These are phyloP conservation scores for Rhizopogon vinicolor DNA, from an alignment of 768 basidiomycete genomes.

Conservation along the genomic window DNA sequence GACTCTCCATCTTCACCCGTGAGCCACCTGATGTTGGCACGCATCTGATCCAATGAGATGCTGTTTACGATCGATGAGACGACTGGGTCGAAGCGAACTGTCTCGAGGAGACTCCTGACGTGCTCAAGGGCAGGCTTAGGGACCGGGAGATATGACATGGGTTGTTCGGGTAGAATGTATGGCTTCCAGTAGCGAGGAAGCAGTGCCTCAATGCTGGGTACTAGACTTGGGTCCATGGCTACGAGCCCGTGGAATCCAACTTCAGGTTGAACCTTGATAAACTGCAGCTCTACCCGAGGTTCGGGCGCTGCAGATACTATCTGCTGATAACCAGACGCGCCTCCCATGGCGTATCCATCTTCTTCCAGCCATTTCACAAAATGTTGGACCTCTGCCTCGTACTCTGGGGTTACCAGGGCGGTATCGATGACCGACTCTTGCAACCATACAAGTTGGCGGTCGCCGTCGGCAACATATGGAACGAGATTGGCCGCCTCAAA, in stretches of 20 bases:
- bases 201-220: conserved; percentile 47
- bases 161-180: conserved; percentile 49
- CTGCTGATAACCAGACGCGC: conserved; percentile 14
- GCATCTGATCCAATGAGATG: conserved; percentile 62
- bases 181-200: conserved; percentile 77
- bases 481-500: conserved; percentile 24
- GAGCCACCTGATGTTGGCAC: conserved; percentile 71
- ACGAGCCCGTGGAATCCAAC: conserved; percentile 43
- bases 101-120: conserved; percentile 51
- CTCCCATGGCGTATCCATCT: conserved; percentile 3
- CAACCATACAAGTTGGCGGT: conserved; percentile 55
- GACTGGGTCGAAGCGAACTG: conserved; percentile 63
- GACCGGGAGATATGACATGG: conserved; percentile 51
- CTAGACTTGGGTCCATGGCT: conserved; percentile 38
- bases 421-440: conserved; percentile 50
- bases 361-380: conserved; percentile 31
- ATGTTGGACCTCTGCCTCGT: conserved; percentile 29
- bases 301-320: conserved; percentile 8
- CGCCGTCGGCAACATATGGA: conserved; percentile 14
- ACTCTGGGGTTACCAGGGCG: conserved; percentile 30
- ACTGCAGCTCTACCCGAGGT: conserved; percentile 2
- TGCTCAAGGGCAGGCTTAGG: conserved; percentile 48
- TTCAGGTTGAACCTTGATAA: conserved; percentile 37
- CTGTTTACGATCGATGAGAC: conserved; percentile 66
- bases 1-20: conserved; percentile 80